Base-by-base conservation (phyloP, 208 protist species). In the Crithidia fasciculata region DNA sequence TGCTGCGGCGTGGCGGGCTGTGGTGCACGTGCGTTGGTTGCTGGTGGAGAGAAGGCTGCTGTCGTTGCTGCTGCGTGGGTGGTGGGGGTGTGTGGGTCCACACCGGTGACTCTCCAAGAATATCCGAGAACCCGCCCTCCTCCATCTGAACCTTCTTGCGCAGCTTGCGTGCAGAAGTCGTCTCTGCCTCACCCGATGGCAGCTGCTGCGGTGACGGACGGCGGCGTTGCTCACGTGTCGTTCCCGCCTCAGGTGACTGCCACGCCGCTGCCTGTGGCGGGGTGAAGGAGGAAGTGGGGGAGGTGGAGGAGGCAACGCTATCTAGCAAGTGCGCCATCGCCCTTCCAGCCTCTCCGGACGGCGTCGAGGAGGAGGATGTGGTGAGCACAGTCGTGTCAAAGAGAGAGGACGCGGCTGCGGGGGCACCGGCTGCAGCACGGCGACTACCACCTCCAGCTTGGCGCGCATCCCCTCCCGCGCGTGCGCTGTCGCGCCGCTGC, bases 251-350 rank as follows among this genome's bases (percentile, higher is more conserved):
- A 2, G 65, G 65, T 16, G 65, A 70, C 52, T 10, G 53, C 65
- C 65, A 40, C 28, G 41, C 40, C 37, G 39, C 18, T 10, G 18
- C 60, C 19, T 40, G 67, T 9, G 74, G 62, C 12, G 74, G 74
- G 4, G 74, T 79, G 37, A 54, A 52, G 44, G 67, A 56, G 19
- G 66, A 57, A 4, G 65, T 56, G 12, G 59, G 57, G 2, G 74
- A 73, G 6, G 68, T 57, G 19, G 60, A 52, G 36, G 67, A 74
- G 16, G 74, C 61, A 8, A 80, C 68, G 40, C 74, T 80, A 61
- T 80, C 74, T 5, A 80, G 50, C 16, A 80, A 45, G 19, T 80
- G 55, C 61, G 74, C 69, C 74, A 80, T 80, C 18, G 68, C 61
- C 6, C 55, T 36, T 8, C 67, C 44, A 39, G 49, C 66, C n/a